Evolutionary conservation across 75 land plant species (phyloP).

Genomic region (Larix kaempferi): DNA sequence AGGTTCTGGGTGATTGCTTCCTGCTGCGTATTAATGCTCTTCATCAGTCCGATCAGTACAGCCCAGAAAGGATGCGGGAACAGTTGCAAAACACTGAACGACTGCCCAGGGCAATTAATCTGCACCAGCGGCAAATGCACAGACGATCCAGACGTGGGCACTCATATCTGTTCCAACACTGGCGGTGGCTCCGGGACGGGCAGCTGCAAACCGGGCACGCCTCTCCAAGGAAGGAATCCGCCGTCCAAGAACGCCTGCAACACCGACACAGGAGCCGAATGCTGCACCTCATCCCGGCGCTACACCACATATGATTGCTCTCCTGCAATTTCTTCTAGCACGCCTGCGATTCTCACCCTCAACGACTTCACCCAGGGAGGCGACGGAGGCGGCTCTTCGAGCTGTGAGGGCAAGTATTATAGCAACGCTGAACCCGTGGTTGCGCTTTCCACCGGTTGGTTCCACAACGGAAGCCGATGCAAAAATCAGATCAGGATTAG

Average conservation of each 20-base stretch:
- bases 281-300: neutral
- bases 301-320: constrained; percentile 21
- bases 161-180: constrained; percentile 29
- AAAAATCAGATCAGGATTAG: constrained; percentile 27
- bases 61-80: too few species aligned
- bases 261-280: neutral
- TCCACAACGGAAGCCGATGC: constrained; percentile 23
- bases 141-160: constrained; percentile 37
- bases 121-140: constrained; percentile 33
- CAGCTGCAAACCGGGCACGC: neutral
- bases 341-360: constrained; percentile 22
- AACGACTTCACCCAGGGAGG: constrained; percentile 35
- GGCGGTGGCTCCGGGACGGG: neutral
- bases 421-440: constrained; percentile 32
- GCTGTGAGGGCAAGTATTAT: constrained; percentile 39
- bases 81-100: constrained; percentile 17
- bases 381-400: constrained; percentile 34
- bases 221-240: neutral
- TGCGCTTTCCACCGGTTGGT: constrained; percentile 75
- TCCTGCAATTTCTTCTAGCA: constrained; percentile 21
- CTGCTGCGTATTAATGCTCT: too few species aligned
- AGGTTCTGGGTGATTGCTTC: too few species aligned
- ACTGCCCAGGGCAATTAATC: constrained; percentile 26
- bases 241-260: neutral
- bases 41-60: too few species aligned